phyloP scores from a whole-genome alignment of 164 flowering plant genomes.

The Chimonanthus salicifolius region DNA sequence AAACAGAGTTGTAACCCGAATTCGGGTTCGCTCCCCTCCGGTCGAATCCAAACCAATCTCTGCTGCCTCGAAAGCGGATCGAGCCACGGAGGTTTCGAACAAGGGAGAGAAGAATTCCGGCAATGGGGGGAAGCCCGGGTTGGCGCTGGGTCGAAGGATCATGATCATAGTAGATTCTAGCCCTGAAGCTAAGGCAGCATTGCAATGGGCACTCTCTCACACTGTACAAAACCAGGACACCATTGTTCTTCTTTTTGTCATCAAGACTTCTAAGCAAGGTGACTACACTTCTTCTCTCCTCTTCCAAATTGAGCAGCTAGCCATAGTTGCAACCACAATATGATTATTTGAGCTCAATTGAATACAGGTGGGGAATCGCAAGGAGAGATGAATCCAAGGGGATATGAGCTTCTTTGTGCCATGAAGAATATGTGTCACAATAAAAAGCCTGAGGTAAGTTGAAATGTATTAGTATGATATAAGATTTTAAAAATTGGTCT shows the following conservation, averaged over 20 bases:
- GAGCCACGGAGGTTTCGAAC: not conserved
- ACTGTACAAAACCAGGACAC: slow-evolving; percentile 64
- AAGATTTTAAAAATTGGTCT: no score
- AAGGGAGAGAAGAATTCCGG: slow-evolving; percentile 9
- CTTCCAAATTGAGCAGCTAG: not conserved
- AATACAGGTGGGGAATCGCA: slow-evolving; percentile 29
- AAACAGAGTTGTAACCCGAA: slow-evolving; percentile 48
- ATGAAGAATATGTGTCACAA: slow-evolving; percentile 48
- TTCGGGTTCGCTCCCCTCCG: slow-evolving; percentile 52
- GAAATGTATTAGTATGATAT: no score
- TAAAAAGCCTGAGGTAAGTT: slow-evolving; percentile 68
- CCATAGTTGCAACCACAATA: not conserved
- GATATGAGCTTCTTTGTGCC: slow-evolving; percentile 37
- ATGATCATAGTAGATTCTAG: slow-evolving; percentile 82
- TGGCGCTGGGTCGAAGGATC: slow-evolving; percentile 43
- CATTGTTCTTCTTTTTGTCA: slow-evolving; percentile 55
- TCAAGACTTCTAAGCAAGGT: slow-evolving; percentile 46
- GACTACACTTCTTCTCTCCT: not conserved
- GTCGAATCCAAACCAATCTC: slow-evolving; percentile 28
- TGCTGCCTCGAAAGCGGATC: slow-evolving; percentile 14
- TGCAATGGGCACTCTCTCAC: slow-evolving; percentile 82
- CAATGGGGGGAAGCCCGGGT: slow-evolving; percentile 15
- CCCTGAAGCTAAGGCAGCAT: slow-evolving; percentile 60
- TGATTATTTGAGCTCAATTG: not conserved
- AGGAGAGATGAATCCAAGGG: slow-evolving; percentile 37